Conservation (phyloP, 441 rosid genomes). For the Populus hybrid region DNA sequence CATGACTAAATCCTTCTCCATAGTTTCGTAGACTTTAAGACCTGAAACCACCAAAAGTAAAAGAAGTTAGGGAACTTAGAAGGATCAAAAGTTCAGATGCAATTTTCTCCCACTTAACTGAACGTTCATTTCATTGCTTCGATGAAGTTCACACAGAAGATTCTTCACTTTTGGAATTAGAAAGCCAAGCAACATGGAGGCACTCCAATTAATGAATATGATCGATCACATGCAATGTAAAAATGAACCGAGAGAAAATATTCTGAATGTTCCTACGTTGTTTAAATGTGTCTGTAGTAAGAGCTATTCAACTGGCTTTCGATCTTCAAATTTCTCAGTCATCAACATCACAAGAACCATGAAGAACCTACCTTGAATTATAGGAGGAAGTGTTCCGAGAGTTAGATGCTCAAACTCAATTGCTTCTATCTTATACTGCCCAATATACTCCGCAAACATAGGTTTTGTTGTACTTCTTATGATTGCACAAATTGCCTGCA, state of each 20-base stretch:
- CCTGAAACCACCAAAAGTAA: slow-evolving; percentile 38
- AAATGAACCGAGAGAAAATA: background rate
- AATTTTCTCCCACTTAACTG: too few relatives aligned
- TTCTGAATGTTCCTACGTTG: background rate
- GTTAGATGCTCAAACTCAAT: slow-evolving; percentile 61
- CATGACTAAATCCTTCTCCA: slow-evolving; percentile 70
- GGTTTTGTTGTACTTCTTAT: slow-evolving; percentile 52
- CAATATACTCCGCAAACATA: slow-evolving; percentile 63
- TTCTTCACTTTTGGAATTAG: background rate
- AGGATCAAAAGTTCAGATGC: background rate
- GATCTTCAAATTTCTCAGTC: background rate
- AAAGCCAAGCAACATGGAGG: background rate
- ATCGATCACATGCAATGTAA: background rate
- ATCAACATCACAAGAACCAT: background rate
- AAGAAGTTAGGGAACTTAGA: background rate
- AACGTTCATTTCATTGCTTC: background rate
- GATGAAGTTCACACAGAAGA: background rate
- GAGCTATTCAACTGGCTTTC: background rate
- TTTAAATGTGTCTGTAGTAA: background rate
- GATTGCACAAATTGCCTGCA: slow-evolving; percentile 64
- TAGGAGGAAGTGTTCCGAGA: slow-evolving; percentile 81
- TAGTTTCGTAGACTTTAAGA: slow-evolving; percentile 71
- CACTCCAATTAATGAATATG: background rate
- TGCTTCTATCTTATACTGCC: slow-evolving; percentile 51
- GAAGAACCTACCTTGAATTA: slow-evolving; percentile 46